Conservation (phyloP, 2,329 filamentous ascomycete species). For the Plenodomus biglobosus region DNA sequence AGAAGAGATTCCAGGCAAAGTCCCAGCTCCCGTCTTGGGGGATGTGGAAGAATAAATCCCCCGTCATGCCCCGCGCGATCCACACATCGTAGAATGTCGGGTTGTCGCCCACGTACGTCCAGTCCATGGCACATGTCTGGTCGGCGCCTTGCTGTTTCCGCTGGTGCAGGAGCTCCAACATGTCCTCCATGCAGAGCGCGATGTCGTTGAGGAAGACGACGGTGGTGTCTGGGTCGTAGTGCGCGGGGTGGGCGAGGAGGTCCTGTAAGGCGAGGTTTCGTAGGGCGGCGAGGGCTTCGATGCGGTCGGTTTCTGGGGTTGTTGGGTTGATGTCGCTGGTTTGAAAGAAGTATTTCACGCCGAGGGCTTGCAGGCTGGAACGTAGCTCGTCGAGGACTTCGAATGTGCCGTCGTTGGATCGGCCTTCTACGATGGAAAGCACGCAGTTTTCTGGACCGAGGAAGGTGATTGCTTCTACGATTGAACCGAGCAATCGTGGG, state of each 20-base stretch:
- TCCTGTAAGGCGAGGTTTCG: constrained; percentile 58
- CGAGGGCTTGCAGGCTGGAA: constrained; percentile 41
- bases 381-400: constrained; percentile 52
- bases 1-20: constrained; percentile 46
- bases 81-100: constrained; percentile 62
- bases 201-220: constrained; percentile 88
- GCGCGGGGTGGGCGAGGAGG: constrained; percentile 62
- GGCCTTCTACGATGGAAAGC: constrained; percentile 59
- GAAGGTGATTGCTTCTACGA: constrained; percentile 54
- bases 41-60: constrained; percentile 60
- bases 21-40: constrained; percentile 54
- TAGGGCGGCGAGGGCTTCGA: constrained; percentile 53
- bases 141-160: constrained; percentile 51
- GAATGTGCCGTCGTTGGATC: constrained; percentile 57
- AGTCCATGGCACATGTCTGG: constrained; percentile 63
- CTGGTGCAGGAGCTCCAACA: constrained; percentile 60
- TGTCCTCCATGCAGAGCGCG: constrained; percentile 50
- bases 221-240: constrained; percentile 94
- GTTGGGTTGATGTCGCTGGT: constrained; percentile 50
- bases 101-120: constrained; percentile 50
- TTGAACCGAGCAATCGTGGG: constrained; percentile 55
- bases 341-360: constrained; percentile 48
- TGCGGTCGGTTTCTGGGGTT: constrained; percentile 42
- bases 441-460: constrained; percentile 56
- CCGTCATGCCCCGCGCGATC: constrained; percentile 56